Conservation (phyloP, 768 basidiomycete species). For the Leucocoprinus birnbaumii region DNA sequence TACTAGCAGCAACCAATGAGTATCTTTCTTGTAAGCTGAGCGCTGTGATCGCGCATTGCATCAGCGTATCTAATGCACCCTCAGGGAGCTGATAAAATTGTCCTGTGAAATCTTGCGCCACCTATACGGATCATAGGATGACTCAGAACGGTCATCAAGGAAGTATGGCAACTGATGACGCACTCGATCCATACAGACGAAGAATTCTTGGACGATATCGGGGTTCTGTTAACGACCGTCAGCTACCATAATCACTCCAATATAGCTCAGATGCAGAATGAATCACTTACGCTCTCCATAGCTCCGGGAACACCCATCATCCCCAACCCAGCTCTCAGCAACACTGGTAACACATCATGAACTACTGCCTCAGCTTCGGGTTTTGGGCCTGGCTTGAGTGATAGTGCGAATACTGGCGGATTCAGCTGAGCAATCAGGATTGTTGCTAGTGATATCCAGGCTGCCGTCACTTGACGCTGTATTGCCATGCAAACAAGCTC, state of each 20-base stretch:
- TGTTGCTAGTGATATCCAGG: slow-evolving; percentile 82
- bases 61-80: slow-evolving; percentile 61
- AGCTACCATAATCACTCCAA: not conserved
- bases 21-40: slow-evolving; percentile 80
- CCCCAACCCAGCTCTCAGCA: slow-evolving; percentile 57
- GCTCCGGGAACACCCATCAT: slow-evolving; percentile 53
- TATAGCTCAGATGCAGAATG: not conserved
- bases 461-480: slow-evolving; percentile 68
- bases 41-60: slow-evolving; percentile 66
- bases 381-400: slow-evolving; percentile 50
- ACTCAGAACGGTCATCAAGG: slow-evolving; percentile 20
- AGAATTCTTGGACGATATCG: slow-evolving; percentile 88
- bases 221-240: slow-evolving; percentile 61
- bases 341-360: slow-evolving; percentile 46
- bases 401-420: slow-evolving; percentile 53
- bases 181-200: slow-evolving; percentile 77
- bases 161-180: slow-evolving; percentile 18
- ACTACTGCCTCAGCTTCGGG: slow-evolving; percentile 58
- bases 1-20: slow-evolving; percentile 77
- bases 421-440: slow-evolving; percentile 83
- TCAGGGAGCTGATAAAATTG: slow-evolving; percentile 62
- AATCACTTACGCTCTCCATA: slow-evolving; percentile 63
- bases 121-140: slow-evolving; percentile 16
- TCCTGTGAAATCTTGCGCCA: slow-evolving; percentile 57
- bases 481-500: slow-evolving; percentile 73